phyloP scores from a whole-genome alignment of 202 grass and related monocot genomes.

The Tripidium arundinaceum region DNA sequence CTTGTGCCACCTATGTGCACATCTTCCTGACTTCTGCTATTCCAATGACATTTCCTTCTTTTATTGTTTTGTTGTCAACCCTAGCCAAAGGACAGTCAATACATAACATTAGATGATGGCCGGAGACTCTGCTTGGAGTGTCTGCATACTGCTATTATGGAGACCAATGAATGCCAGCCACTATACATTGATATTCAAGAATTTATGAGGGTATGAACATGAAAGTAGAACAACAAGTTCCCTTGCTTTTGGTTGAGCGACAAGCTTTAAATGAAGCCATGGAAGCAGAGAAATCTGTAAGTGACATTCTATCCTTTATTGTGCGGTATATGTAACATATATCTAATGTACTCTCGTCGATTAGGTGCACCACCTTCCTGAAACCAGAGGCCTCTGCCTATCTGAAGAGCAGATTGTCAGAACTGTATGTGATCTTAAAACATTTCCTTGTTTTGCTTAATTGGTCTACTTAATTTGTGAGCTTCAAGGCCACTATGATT shows the following conservation, averaged over 20 bases:
- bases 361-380: conserved; percentile 63
- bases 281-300: conserved; percentile 84
- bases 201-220: conserved; percentile 94
- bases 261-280: conserved; percentile 92
- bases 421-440: conserved; percentile 55
- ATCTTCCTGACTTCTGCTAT: neutral
- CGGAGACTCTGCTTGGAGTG: conserved; percentile 91
- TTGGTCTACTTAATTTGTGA: conserved; percentile 7
- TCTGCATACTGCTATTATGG: conserved; percentile 81
- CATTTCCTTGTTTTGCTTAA: conserved; percentile 18
- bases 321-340: neutral
- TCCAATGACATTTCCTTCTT: conserved; percentile 8
- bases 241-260: conserved; percentile 84
- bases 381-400: conserved; percentile 93
- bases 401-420: conserved; percentile 95
- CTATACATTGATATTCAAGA: conserved; percentile 92
- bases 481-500: neutral
- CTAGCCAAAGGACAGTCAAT: conserved; percentile 68
- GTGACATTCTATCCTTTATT: conserved; percentile 17
- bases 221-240: conserved; percentile 87
- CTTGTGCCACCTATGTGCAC: neutral
- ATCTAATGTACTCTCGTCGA: conserved; percentile 13
- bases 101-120: conserved; percentile 89
- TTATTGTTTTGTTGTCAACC: conserved; percentile 18
- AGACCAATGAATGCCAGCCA: conserved; percentile 79